Conservation (phyloP, 225 moss, liverwort and hornwort species). For the Bryum argenteum region DNA sequence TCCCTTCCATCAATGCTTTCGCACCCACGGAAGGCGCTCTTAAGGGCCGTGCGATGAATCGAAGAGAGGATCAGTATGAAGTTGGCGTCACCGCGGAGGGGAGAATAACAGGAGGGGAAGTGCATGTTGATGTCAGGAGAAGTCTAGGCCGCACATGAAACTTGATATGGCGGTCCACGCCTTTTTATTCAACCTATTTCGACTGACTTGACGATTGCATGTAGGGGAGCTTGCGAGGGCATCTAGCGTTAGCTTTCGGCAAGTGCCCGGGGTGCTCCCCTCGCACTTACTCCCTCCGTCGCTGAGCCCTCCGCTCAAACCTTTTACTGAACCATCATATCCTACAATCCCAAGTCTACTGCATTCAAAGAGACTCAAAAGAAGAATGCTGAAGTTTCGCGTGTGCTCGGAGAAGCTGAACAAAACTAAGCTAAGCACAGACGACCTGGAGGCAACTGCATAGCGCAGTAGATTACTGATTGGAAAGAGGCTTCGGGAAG, state of each 20-base stretch:
- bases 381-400: too few relatives aligned
- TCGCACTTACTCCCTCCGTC: slow-evolving; percentile 30
- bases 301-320: slow-evolving; percentile 45
- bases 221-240: slow-evolving; percentile 59
- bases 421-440: background rate
- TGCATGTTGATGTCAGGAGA: slow-evolving; percentile 65
- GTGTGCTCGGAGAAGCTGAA: too few relatives aligned
- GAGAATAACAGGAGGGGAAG: slow-evolving; percentile 6
- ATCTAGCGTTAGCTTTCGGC: slow-evolving; percentile 41
- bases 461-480: accelerated
- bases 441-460: accelerated
- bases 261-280: slow-evolving; percentile 52
- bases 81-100: slow-evolving; percentile 47
- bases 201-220: slow-evolving; percentile 10
- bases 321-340: slow-evolving; percentile 75
- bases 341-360: slow-evolving; percentile 22
- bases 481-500: accelerated
- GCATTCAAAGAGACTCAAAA: background rate
- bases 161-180: slow-evolving; percentile 82
- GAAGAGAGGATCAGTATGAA: slow-evolving; percentile 42
- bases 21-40: slow-evolving; percentile 67
- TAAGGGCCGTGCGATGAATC: slow-evolving; percentile 51
- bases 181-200: slow-evolving; percentile 78
- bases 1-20: slow-evolving; percentile 56
- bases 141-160: slow-evolving; percentile 86